Evolutionary conservation across 208 protist genomes (phyloP).

Genomic region (Leptomonas pyrrhocoris): DNA sequence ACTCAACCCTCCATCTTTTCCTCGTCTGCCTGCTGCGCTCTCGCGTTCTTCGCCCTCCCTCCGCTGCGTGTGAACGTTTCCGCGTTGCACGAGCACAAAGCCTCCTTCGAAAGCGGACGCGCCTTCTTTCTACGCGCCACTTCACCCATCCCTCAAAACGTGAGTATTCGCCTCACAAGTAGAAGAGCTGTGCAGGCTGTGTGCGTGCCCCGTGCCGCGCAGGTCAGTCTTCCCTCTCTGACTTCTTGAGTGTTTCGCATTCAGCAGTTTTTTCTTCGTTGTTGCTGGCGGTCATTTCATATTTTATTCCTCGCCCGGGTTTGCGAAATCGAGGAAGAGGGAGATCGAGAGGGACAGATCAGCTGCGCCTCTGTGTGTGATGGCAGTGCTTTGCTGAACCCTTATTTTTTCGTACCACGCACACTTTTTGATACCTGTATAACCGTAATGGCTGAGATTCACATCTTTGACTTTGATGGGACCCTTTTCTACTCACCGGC

Average conservation of each 20-base stretch:
- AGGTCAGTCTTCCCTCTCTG: no score
- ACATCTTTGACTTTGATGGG: conserved; percentile 90
- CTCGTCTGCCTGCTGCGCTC: background rate
- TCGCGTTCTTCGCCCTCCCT: background rate
- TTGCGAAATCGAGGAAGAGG: no score
- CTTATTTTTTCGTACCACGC: conserved; percentile 7
- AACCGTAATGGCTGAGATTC: conserved; percentile 53
- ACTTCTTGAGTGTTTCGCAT: no score
- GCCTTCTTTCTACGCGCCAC: background rate
- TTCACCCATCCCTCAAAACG: conserved; percentile 2
- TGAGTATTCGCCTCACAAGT: background rate
- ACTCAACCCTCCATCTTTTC: background rate
- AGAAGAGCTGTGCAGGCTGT: background rate
- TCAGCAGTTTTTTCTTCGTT: no score
- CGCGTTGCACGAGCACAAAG: no score
- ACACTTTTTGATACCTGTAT: no score
- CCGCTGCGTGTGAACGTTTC: no score
- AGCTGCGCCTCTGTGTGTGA: background rate
- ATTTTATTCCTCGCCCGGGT: no score
- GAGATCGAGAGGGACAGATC: no score
- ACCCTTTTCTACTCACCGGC: conserved; percentile 81
- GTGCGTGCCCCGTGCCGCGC: no score
- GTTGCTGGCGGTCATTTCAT: no score
- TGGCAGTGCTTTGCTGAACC: background rate
- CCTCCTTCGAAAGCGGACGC: no score